Percentiles rank a stretch among this genome's conserved stretches.
phyloP scores from a whole-genome alignment of 1,284 basidiomycete species.

The Ustilago sp. region DNA sequence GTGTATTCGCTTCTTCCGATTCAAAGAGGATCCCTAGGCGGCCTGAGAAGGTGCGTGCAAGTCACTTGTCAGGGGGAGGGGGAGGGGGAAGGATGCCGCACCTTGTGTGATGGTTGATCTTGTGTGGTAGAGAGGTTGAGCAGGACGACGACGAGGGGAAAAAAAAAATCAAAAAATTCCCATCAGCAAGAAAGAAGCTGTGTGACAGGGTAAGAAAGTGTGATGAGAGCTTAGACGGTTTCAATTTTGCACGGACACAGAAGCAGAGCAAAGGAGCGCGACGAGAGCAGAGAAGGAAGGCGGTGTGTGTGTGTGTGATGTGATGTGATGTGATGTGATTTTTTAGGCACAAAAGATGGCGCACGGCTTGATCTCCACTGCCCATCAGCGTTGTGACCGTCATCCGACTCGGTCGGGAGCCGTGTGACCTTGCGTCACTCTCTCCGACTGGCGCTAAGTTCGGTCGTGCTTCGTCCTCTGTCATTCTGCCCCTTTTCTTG shows the following conservation, averaged over 20 bases:
- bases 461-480: slow-evolving; percentile 1
- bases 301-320: not conserved
- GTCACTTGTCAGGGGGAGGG: not conserved
- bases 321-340: too few species aligned
- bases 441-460: not conserved
- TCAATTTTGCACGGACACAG: not conserved
- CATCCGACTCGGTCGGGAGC: slow-evolving; percentile 12
- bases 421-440: not conserved
- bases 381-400: slow-evolving; percentile 7
- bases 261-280: not conserved
- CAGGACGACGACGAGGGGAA: not conserved
- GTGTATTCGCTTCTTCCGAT: not conserved
- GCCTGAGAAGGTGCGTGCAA: not conserved
- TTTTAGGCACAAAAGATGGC: not conserved
- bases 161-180: not conserved
- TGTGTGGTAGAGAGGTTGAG: not conserved
- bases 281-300: not conserved
- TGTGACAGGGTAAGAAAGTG: not conserved
- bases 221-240: not conserved
- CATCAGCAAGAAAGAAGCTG: not conserved
- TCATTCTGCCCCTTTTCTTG: not conserved
- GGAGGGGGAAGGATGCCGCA: not conserved
- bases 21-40: not conserved
- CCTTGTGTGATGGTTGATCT: not conserved
- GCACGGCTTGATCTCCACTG: slow-evolving; percentile 10